phyloP scores from a whole-genome alignment of 805 yeast genomes.

The Candida incommunis region DNA sequence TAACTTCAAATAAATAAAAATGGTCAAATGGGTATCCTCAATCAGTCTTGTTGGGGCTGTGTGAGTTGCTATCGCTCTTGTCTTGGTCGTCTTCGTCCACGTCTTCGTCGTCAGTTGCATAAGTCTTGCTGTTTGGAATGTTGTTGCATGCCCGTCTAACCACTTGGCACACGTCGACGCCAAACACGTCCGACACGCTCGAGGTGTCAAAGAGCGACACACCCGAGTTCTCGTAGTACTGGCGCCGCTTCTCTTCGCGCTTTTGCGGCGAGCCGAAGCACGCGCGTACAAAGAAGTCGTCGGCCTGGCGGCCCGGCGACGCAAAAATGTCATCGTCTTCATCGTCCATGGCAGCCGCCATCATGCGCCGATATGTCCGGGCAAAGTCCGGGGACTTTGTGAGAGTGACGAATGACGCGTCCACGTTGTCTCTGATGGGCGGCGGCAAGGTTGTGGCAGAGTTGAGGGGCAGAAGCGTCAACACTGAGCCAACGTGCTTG shows the following conservation, averaged over 20 bases:
- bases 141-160: slow-evolving; percentile 26
- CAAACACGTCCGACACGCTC: slow-evolving; percentile 36
- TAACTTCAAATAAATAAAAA: slow-evolving; percentile 1
- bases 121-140: slow-evolving; percentile 17
- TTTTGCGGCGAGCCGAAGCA: slow-evolving; percentile 25
- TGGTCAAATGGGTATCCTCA: neutral
- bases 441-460: neutral
- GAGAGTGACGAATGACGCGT: neutral
- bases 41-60: neutral
- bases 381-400: neutral
- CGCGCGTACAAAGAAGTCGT: slow-evolving; percentile 20
- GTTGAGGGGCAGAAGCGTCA: neutral
- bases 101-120: slow-evolving; percentile 2
- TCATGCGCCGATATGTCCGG: slow-evolving; percentile 3
- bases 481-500: neutral
- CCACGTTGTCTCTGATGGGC: neutral
- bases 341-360: slow-evolving; percentile 5
- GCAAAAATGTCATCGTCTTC: neutral
- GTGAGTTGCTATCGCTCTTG: neutral
- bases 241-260: slow-evolving; percentile 15
- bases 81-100: slow-evolving; percentile 3
- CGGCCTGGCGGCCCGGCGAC: slow-evolving; percentile 5
- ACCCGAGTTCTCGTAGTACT: slow-evolving; percentile 16
- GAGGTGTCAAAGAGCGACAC: slow-evolving; percentile 11
- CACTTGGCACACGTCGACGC: slow-evolving; percentile 41